phyloP scores from a whole-genome alignment of 116 monocot genomes.

The Papilionanthe hybrid region DNA sequence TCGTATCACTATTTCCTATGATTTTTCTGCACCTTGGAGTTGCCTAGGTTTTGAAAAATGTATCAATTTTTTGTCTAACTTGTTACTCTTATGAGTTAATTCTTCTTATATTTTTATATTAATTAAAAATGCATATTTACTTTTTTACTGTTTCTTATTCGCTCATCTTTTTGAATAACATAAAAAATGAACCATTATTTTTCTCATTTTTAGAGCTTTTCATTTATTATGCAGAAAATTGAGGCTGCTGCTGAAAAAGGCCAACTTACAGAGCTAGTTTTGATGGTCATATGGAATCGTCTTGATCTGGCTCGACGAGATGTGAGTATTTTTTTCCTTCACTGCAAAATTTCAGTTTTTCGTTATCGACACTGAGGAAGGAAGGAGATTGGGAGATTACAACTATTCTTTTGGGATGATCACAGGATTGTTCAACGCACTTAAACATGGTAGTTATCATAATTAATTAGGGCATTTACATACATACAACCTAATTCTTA shows the following conservation, averaged over 20 bases:
- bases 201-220: background rate
- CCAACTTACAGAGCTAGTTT: slow-evolving; percentile 79
- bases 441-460: background rate
- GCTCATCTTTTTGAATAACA: background rate
- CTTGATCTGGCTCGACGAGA: slow-evolving; percentile 83
- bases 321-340: slow-evolving; percentile 31
- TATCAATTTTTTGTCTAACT: no score
- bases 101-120: background rate
- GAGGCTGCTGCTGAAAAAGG: slow-evolving; percentile 91
- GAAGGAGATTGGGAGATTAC: background rate
- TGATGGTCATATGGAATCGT: slow-evolving; percentile 94
- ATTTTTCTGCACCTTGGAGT: no score
- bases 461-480: background rate
- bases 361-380: background rate
- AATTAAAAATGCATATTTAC: background rate
- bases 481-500: no score
- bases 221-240: slow-evolving; percentile 56
- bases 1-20: no score
- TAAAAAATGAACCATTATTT: background rate
- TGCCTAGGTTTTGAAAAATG: no score
- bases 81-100: background rate
- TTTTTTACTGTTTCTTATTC: background rate
- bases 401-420: background rate
- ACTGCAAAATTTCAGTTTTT: background rate
- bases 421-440: background rate